Evolutionary conservation across 192 early-diverging fungal species (phyloP).

Genomic region (Gamsiella multidivaricata): DNA sequence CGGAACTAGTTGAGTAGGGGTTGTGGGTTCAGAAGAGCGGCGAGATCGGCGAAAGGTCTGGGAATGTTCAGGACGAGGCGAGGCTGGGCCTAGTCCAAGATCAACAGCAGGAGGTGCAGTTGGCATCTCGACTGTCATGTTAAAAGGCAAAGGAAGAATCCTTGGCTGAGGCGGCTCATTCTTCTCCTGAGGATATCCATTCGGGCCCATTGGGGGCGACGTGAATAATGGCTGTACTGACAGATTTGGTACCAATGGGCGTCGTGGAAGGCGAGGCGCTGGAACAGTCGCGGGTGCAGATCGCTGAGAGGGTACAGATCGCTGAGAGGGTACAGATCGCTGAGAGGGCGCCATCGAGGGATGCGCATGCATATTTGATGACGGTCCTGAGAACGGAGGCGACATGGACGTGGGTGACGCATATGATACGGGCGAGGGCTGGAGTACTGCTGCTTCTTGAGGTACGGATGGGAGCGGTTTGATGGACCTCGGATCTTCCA

Average conservation of each 20-base stretch:
- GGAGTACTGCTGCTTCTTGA: no score
- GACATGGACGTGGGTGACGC: not conserved
- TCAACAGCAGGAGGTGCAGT: constrained; percentile 34
- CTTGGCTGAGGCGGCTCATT: not conserved
- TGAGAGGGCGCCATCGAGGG: no score
- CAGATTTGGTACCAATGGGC: not conserved
- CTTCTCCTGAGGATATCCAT: constrained; percentile 8
- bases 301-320: no score
- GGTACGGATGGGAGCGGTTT: not conserved
- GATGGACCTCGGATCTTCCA: no score
- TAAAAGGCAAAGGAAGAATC: constrained; percentile 12
- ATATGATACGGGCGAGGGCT: not conserved
- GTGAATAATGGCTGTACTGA: not conserved
- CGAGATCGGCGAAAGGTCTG: not conserved
- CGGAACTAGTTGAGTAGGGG: not conserved
- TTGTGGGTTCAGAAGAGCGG: not conserved
- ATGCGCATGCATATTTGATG: no score
- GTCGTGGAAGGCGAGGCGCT: not conserved
- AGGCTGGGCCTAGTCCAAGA: constrained; percentile 26
- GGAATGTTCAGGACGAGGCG: not conserved
- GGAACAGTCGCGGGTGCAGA: not conserved
- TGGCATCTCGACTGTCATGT: constrained; percentile 6
- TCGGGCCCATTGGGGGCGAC: not conserved
- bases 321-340: no score
- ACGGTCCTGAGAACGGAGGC: not conserved